Conservation (phyloP, 2,329 filamentous ascomycete genomes). For the Macroventuria anomochaeta region DNA sequence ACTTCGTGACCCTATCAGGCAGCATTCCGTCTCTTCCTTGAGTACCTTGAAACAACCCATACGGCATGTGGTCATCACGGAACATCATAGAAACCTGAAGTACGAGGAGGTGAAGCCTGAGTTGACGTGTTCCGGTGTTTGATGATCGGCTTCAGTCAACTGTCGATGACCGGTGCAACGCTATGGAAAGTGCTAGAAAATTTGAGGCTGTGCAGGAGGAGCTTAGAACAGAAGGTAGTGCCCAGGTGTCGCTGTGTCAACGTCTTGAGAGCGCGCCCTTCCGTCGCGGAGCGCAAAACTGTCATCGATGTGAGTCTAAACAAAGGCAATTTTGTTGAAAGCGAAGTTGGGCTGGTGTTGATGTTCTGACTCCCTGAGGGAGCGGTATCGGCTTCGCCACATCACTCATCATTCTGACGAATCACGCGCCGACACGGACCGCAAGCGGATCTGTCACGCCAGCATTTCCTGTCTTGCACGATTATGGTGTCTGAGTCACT, state of each 20-base stretch:
- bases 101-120: conserved; percentile 11
- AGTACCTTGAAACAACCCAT: not conserved
- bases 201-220: not conserved
- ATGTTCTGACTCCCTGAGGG: conserved; percentile 34
- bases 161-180: conserved; percentile 16
- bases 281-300: not conserved
- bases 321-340: conserved; percentile 21
- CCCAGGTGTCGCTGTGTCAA: not conserved
- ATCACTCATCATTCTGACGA: conserved; percentile 29
- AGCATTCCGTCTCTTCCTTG: conserved; percentile 10
- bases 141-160: conserved; percentile 4
- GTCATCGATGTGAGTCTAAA: conserved; percentile 13
- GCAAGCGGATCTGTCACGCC: conserved; percentile 32
- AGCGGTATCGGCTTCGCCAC: conserved; percentile 40
- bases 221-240: not conserved
- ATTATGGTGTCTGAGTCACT: conserved; percentile 47
- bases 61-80: not conserved
- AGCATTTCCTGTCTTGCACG: conserved; percentile 22
- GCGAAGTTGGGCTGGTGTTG: conserved; percentile 17
- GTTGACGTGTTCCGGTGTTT: conserved; percentile 15
- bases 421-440: conserved; percentile 36
- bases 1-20: not conserved
- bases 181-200: conserved; percentile 19
- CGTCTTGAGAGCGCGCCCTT: conserved; percentile 3
- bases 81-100: not conserved